These are phyloP conservation scores for Tulasnella sp. DNA, from an alignment of 768 basidiomycete genomes.

Conservation along the genomic window DNA sequence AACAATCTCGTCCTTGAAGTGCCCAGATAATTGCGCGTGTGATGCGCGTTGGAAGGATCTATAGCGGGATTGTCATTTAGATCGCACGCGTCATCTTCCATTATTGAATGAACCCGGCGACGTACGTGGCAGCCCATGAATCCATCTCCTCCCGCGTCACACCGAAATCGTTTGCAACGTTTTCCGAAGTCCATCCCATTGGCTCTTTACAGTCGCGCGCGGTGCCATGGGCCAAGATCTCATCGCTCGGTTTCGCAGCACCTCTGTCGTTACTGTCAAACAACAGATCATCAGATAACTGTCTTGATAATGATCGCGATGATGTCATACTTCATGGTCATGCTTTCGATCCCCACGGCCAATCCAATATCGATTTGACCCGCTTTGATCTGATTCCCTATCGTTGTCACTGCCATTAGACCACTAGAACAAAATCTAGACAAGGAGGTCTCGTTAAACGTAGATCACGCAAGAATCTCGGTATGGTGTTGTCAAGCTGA, in stretches of 20 bases:
- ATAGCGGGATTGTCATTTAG: neutral
- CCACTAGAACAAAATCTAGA: constrained; percentile 63
- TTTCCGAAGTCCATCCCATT: constrained; percentile 89
- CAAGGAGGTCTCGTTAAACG: neutral
- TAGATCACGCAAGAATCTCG: neutral
- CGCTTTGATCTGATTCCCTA: constrained; percentile 62
- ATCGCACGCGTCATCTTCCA: neutral
- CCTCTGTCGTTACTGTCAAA: constrained; percentile 17
- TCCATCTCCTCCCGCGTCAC: constrained; percentile 70
- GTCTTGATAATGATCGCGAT: neutral
- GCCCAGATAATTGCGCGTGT: constrained; percentile 54
- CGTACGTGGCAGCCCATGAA: constrained; percentile 47
- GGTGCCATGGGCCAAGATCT: constrained; percentile 22
- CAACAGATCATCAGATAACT: neutral
- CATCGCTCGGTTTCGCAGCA: constrained; percentile 19
- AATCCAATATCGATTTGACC: constrained; percentile 77
- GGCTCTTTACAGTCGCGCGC: constrained; percentile 35
- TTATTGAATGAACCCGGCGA: no score
- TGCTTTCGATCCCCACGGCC: constrained; percentile 21
- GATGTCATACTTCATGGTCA: constrained; percentile 22
- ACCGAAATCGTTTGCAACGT: constrained; percentile 64
- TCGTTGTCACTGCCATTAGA: constrained; percentile 70
- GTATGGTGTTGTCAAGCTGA: neutral
- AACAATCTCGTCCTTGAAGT: constrained; percentile 60
- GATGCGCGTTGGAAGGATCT: constrained; percentile 70